Conservation (phyloP, 306 rosid genomes). For the Purshia tridentata region DNA sequence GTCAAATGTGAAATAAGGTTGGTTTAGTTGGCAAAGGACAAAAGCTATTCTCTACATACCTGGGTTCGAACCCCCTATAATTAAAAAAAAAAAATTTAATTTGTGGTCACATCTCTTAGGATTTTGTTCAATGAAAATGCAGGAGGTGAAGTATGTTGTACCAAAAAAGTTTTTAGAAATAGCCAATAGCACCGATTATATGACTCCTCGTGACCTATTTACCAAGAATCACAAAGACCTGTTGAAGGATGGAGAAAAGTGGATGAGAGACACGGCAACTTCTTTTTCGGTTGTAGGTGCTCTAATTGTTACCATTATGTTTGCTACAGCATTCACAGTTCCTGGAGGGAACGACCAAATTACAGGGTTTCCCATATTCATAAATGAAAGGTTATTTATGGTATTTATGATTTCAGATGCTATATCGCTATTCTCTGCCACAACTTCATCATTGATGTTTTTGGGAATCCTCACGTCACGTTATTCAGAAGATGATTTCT, state of each 20-base stretch:
- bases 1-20: too few relatives aligned
- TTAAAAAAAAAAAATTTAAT: too few relatives aligned
- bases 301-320: conserved; percentile 39
- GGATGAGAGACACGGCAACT: conserved; percentile 48
- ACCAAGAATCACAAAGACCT: conserved; percentile 26
- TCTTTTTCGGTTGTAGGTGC: conserved; percentile 49
- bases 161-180: too few relatives aligned
- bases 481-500: conserved; percentile 42
- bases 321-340: conserved; percentile 36
- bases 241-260: conserved; percentile 30
- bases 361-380: not conserved
- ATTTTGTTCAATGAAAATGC: too few relatives aligned
- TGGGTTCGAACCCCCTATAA: too few relatives aligned
- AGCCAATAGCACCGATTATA: too few relatives aligned
- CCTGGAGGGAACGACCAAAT: conserved; percentile 37
- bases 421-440: conserved; percentile 34
- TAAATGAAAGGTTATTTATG: not conserved
- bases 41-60: too few relatives aligned
- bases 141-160: not conserved
- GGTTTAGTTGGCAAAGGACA: too few relatives aligned
- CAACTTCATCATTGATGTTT: conserved; percentile 7
- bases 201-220: conserved; percentile 37
- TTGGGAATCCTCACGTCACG: conserved; percentile 48
- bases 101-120: too few relatives aligned
- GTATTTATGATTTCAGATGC: conserved; percentile 35